A percentile compares a stretch with the other conserved stretches of the same genome.
These are phyloP conservation scores for Plasmopara muralis DNA, from an alignment of 352 stramenopile genomes.

Conservation along the genomic window DNA sequence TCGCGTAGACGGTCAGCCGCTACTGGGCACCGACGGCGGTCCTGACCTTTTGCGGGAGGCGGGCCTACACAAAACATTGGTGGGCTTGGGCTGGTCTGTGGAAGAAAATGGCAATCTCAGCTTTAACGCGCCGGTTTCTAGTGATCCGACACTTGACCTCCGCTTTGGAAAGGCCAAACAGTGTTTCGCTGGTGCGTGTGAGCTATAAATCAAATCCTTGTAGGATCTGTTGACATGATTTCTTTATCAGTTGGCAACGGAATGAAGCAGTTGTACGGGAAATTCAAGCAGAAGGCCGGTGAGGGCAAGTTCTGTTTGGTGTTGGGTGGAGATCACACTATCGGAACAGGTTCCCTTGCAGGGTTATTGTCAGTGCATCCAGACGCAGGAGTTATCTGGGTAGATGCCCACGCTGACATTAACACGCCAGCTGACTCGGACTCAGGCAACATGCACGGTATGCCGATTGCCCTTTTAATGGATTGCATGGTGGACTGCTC, in stretches of 20 bases:
- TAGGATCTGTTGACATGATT: neutral
- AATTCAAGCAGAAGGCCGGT: conserved; percentile 84
- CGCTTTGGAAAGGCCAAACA: conserved; percentile 70
- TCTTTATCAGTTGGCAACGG: conserved; percentile 74
- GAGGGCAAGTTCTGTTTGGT: conserved; percentile 92
- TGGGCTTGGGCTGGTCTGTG: conserved; percentile 77
- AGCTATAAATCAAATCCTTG: neutral
- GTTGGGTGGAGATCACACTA: conserved; percentile 95
- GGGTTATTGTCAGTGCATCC: conserved; percentile 88
- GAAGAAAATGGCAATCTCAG: conserved; percentile 80
- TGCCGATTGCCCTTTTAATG: conserved; percentile 95
- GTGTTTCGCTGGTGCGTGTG: conserved; percentile 49
- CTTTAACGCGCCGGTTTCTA: conserved; percentile 42
- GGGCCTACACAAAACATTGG: conserved; percentile 70
- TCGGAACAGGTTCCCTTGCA: conserved; percentile 89
- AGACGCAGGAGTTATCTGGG: conserved; percentile 94
- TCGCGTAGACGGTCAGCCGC: conserved; percentile 61
- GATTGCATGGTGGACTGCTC: conserved; percentile 82
- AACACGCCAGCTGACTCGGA: conserved; percentile 91
- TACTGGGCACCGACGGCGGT: conserved; percentile 70
- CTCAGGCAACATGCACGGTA: conserved; percentile 97
- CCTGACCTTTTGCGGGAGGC: conserved; percentile 70
- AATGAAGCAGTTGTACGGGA: conserved; percentile 62
- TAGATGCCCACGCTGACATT: conserved; percentile 97
- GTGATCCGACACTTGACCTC: conserved; percentile 60